Base-by-base conservation (phyloP, 177 flowering plant species). In the Telopea speciosissima region DNA sequence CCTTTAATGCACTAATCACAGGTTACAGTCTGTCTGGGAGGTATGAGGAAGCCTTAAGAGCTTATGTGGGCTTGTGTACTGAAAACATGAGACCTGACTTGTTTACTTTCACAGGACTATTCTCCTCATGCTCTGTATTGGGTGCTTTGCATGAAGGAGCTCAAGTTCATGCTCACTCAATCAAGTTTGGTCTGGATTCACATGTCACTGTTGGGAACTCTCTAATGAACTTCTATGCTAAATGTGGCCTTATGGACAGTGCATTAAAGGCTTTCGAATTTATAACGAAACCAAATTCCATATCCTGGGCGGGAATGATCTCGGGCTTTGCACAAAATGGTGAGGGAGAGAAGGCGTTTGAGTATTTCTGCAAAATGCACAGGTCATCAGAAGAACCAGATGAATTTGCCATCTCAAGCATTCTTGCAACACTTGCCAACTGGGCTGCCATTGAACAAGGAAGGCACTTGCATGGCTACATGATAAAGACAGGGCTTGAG, bases 1-100 rank as follows among this genome's bases (percentile, higher is more conserved):
- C 84, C 25, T 82, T 73, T 62, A 82, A 82, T 68, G 81, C 82
- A 0, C 81, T 82, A 19, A 79, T 82, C 22, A 75, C 77, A 2
- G 84, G 82, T 33, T 78, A 77, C 24, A 70, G 79, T 63, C 64
- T 75, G 60, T 28, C 14, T 49, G 82, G 76, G 65, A 72, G 52
- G 31, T 73, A 77, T 31, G 72, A 73, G 52, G 75, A 75, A 17
- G 76, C 82, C 8, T 49, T 82, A 45, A 58, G 31, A 73, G 60
- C 59, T 24, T 82, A 79, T 26, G 23, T 52, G 4, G 24, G 65
- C 33, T 52, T 77, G 74, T 70, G 60, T 5, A 36, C 42, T 59
- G 40, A 58, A 60, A 69, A 71, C 49, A 70, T 77, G 49, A 72
- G 63, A 65, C 78, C 80, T 0, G 82, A 80, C 52, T 42, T 64